Base-by-base conservation (phyloP, 371 early-diverging fungal species). In the Basidiobolus heterosporus region DNA sequence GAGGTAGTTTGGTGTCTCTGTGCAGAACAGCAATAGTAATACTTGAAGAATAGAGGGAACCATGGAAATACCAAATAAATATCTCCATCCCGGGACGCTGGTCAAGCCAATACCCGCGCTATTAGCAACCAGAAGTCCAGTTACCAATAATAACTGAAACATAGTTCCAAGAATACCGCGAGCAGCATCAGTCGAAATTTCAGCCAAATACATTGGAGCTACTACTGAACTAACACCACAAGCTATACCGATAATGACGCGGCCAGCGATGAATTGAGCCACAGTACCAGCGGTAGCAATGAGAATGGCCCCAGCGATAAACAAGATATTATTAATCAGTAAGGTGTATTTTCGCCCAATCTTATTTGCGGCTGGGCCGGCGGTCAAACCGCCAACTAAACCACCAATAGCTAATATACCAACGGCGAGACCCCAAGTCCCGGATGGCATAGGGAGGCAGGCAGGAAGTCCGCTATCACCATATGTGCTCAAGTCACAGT, bases 241-340 rank as follows among this genome's bases (percentile, higher is more conserved):
- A 3, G 77, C 91, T 43, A 85, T 57, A 45, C 97, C 97, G 40
- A 77, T 67, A 35, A 89, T 53, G 51, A 92, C 66, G 45, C 96
- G 78, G 0, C 88, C 93, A 44, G 83, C 36, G 44, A 73, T 74
- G 46, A 90, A 77, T 52, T 76, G 75, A n/a, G 60, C 72, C 44
- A 66, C 58, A 3, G 70, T 65, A 9, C 69, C 70, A 7, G 80
- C 60, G 17, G 71, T 50, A 20, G 72, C 66, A 17, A 86, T 64
- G 1, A 80, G 55, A 15, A 78, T 45, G 13, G 75, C 72, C 35
- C 87, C 82, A 22, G 75, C 51, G 21, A 85, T 60, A 56, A 76
- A 82, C 21, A 69, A 60, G 2, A 71, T 35, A 45, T 79, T 81
- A 62, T 73, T 77, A 16, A 66, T 58, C 11, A 83, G 48, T 52